Evolutionary conservation across 208 protist species (phyloP), one percentile per base, ranked within the genome.

Genomic region (Balamuthia mandrillaris): DNA sequence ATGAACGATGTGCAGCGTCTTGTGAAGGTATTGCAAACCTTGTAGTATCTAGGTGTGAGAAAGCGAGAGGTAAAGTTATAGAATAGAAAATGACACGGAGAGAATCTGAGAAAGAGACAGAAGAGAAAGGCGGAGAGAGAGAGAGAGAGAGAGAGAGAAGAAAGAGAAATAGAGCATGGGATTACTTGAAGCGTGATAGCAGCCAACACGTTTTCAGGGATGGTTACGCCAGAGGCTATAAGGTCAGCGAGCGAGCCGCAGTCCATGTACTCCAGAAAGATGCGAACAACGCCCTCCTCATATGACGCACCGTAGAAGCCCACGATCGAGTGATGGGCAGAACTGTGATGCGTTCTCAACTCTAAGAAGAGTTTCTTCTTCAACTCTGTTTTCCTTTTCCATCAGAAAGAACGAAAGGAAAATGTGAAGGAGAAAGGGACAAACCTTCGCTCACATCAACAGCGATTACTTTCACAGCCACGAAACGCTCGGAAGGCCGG

Each of bases 1-100:
- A 60, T 91, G 88, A 44, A 91, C 87, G 9, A 88, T 54, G 68
- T 91, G 88, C 24, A 91, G 63, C 5, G 85, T 41, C 52, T 81
- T 47, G 51, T 91, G 88, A 9, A 91, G n/a, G 35, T 91, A 87
- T 31, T 12, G 9, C 16, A 91, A 39, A 4, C 88, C 88, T 14
- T 24, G 24, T 5, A 83, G 75, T 10, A 83, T 68, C 75, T 79
- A 31, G 21, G 33, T 29, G 58, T 66, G 58, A 42, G 21, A 31
- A 35, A 10, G 58, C 5, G 58, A 42, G 14, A 18, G 58, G 9
- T 77, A 58, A 6, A 27, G 5, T 9, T 75, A 7, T 45, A 6
- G 9, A 24, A 63, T 21, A 24, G 33, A 63, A 7, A 21, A 21
- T 29, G 5, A 5, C 16, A 9, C n/a, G 5, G 45, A 12, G n/a